Base-by-base conservation (phyloP, 2,329 filamentous ascomycete genomes). In the Alternaria arborescens region DNA sequence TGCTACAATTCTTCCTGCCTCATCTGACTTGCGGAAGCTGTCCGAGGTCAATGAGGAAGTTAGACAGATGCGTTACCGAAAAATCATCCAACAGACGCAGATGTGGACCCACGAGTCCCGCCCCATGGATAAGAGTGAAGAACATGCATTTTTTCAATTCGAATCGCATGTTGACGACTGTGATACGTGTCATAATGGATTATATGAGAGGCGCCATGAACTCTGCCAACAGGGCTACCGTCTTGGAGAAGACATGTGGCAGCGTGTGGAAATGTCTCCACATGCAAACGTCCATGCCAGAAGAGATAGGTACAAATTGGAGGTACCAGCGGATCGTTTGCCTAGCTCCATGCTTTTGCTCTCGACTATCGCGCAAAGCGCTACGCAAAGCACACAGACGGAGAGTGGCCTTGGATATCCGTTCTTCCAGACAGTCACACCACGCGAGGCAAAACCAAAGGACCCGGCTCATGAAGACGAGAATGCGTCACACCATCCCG, bases 31-130 rank as follows among this genome's bases (percentile, higher is more conserved):
- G 2, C 73, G 71, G 4, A 61, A 56, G 10, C 74, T 75, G 12
- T 73, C 77, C 7, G 82, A 84, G 56, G 71, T 85, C 6, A 81
- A 77, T 60, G 83, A 85, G 41, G 83, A 85, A 68, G 83, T 85
- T 59, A 77, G 78, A 44, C 71, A 84, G 16, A 79, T 86, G 11
- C 74, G 28, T 30, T 11, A 11, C 28, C 10, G 11, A 30, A 10
- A 5, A 11, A 30, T 30, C 1, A 26, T 26, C 8, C 24, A 26
- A 26, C 24, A 26, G 24, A 26, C 24, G 7, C 30, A 32, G 30
- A 32, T 32, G 6, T 12, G 32, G 12, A 36, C 12, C 4, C 12
- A 4, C 32, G 14, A 36, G 3, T 14, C 32, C 1, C 32, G 32
- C 1, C 12, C 32, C 16, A 65, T 69, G 32, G 61, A 66, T n/a